phyloP scores from a whole-genome alignment of 2,329 filamentous ascomycete species.

The Aspergillus transmontanensis region DNA sequence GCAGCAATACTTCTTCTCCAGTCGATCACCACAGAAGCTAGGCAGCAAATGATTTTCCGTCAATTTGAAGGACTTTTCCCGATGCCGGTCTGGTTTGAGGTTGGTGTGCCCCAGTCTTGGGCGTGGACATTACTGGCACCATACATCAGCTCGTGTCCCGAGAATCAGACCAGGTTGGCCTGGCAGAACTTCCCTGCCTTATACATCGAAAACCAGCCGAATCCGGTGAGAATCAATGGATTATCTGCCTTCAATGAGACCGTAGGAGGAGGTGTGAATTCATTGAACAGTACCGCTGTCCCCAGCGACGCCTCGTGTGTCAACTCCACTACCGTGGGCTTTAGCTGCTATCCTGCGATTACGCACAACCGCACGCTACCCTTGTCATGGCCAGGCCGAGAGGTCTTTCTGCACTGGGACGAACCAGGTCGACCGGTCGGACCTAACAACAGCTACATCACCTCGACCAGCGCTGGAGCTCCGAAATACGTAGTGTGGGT shows the following conservation, averaged over 20 bases:
- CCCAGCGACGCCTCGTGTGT: no score
- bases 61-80: conserved; percentile 79
- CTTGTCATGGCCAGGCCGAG: conserved; percentile 72
- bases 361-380: conserved; percentile 69
- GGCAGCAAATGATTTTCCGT: conserved; percentile 82
- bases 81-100: conserved; percentile 81
- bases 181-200: conserved; percentile 85
- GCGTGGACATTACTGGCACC: conserved; percentile 80
- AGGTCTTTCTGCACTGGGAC: conserved; percentile 73
- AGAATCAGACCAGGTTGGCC: conserved; percentile 70
- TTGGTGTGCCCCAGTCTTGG: conserved; percentile 81
- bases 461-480: conserved; percentile 56
- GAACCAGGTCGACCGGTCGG: conserved; percentile 67
- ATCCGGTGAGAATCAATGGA: conserved; percentile 67
- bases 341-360: conserved; percentile 55
- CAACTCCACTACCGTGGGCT: no score
- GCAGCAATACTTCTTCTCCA: conserved; percentile 73
- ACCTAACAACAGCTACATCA: conserved; percentile 82
- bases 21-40: conserved; percentile 75
- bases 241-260: conserved; percentile 67
- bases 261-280: conserved; percentile 45
- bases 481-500: conserved; percentile 76
- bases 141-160: conserved; percentile 76
- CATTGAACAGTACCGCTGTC: conserved; percentile 24
- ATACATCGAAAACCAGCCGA: conserved; percentile 74